Evolutionary conservation across 495 filamentous ascomycete genomes (phyloP).

Genomic region (Podospora didyma): DNA sequence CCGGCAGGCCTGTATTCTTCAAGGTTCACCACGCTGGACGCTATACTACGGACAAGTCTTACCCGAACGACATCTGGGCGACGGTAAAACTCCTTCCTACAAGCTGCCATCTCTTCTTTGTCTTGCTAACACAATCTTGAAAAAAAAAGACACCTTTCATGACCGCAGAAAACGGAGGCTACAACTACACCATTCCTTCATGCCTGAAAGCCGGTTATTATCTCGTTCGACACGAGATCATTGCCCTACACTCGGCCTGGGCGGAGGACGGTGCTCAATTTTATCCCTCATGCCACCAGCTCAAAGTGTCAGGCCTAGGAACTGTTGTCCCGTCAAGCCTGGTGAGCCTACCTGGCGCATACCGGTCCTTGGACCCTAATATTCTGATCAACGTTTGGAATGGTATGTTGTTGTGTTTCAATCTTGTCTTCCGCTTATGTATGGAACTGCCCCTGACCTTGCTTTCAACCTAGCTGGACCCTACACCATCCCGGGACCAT

Average conservation of each 20-base stretch:
- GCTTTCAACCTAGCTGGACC: conserved; percentile 21
- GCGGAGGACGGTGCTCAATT: conserved; percentile 57
- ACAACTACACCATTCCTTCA: conserved; percentile 58
- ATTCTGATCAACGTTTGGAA: too few species aligned
- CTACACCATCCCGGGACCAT: conserved; percentile 55
- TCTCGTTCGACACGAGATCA: conserved; percentile 67
- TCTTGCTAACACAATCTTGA: neutral
- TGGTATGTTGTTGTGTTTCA: too few species aligned
- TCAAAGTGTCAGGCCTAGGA: conserved; percentile 57
- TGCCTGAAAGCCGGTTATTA: conserved; percentile 58
- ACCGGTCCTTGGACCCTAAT: too few species aligned
- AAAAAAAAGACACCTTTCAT: conserved; percentile 35
- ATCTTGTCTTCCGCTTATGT: too few species aligned
- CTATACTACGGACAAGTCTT: conserved; percentile 38
- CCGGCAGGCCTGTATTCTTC: conserved; percentile 44
- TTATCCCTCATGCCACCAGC: conserved; percentile 68
- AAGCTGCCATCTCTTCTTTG: neutral
- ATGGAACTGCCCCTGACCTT: conserved; percentile 35
- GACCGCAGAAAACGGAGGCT: conserved; percentile 54
- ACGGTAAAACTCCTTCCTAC: conserved; percentile 10
- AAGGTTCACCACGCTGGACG: conserved; percentile 60
- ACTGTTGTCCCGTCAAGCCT: conserved; percentile 39
- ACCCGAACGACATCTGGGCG: conserved; percentile 26
- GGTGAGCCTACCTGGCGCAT: conserved; percentile 37
- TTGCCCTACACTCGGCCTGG: conserved; percentile 58